A percentile compares a stretch with the other conserved stretches of the same genome.
Evolutionary conservation across 495 filamentous ascomycete species (phyloP).

Genomic region (Geoglossum glabrum): DNA sequence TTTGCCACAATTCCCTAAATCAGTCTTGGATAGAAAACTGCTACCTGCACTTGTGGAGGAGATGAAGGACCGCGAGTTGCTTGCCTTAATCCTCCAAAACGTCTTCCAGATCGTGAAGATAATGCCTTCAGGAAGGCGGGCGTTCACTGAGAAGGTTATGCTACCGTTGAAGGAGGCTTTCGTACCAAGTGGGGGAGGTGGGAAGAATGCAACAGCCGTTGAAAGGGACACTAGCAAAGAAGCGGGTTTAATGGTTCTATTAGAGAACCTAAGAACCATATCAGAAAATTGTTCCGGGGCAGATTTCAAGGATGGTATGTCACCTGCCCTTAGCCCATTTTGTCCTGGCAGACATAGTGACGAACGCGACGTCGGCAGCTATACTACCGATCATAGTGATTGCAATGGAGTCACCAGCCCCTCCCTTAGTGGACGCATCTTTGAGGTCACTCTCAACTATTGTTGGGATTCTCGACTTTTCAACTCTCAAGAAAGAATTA

Average conservation of each 20-base stretch:
- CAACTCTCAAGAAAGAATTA: slow-evolving; percentile 84
- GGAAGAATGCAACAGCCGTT: slow-evolving; percentile 20
- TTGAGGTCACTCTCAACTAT: slow-evolving; percentile 52
- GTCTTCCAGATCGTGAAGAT: slow-evolving; percentile 69
- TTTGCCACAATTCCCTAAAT: slow-evolving; percentile 72
- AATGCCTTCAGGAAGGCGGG: slow-evolving; percentile 52
- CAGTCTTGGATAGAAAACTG: slow-evolving; percentile 86
- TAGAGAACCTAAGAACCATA: slow-evolving; percentile 61
- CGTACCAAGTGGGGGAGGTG: slow-evolving; percentile 25
- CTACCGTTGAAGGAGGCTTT: slow-evolving; percentile 74
- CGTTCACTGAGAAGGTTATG: slow-evolving; percentile 66
- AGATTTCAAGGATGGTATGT: slow-evolving; percentile 80
- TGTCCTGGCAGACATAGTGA: not conserved
- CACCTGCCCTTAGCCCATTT: not conserved
- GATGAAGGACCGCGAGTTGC: slow-evolving; percentile 68
- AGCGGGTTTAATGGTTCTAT: slow-evolving; percentile 70
- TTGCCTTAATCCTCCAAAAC: slow-evolving; percentile 70
- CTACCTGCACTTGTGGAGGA: slow-evolving; percentile 78
- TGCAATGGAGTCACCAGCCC: slow-evolving; percentile 72
- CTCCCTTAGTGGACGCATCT: slow-evolving; percentile 67
- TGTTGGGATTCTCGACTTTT: slow-evolving; percentile 74
- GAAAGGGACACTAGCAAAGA: slow-evolving; percentile 73
- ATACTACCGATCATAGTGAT: slow-evolving; percentile 67
- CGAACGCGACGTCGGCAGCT: slow-evolving; percentile 26
- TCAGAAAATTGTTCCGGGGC: slow-evolving; percentile 65